A percentile compares a stretch with the other conserved stretches of the same genome.
phyloP scores from a whole-genome alignment of 1,284 basidiomycete species.

The Cystobasidium pallidum region DNA sequence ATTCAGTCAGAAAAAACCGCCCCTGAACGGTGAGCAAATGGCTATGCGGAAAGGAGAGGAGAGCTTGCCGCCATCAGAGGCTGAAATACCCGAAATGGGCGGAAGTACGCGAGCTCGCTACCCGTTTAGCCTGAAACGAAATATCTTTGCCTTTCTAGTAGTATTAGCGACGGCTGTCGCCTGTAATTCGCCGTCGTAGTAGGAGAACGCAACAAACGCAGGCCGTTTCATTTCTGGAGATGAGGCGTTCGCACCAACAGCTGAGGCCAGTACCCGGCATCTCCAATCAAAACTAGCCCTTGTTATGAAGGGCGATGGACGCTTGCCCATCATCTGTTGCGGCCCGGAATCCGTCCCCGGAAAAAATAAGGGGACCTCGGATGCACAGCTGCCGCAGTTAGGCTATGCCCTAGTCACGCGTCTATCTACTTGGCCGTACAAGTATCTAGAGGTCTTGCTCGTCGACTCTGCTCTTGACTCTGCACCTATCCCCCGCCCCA shows the following conservation, averaged over 20 bases:
- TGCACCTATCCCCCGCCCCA: neutral
- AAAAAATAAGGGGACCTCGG: neutral
- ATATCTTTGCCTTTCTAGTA: neutral
- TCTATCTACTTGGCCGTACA: neutral
- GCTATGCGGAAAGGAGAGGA: neutral
- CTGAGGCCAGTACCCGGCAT: too few relatives aligned
- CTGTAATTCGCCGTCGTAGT: neutral
- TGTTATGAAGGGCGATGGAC: too few relatives aligned
- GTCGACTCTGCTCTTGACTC: neutral
- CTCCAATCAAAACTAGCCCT: too few relatives aligned
- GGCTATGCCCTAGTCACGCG: constrained; percentile 2
- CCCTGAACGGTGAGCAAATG: neutral
- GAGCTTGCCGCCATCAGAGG: neutral
- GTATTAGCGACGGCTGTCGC: neutral
- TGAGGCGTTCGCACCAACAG: neutral
- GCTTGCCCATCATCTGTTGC: too few relatives aligned
- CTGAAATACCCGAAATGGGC: neutral
- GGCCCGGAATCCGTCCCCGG: neutral
- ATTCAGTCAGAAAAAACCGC: neutral
- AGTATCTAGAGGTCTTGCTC: neutral
- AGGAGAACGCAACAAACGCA: neutral
- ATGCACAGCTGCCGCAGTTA: neutral
- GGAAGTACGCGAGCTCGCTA: neutral
- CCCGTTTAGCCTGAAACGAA: neutral
- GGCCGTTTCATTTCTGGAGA: neutral